These are phyloP conservation scores for Coix lacrymajobi DNA, from an alignment of 176 grass and related monocot genomes.

Conservation along the genomic window DNA sequence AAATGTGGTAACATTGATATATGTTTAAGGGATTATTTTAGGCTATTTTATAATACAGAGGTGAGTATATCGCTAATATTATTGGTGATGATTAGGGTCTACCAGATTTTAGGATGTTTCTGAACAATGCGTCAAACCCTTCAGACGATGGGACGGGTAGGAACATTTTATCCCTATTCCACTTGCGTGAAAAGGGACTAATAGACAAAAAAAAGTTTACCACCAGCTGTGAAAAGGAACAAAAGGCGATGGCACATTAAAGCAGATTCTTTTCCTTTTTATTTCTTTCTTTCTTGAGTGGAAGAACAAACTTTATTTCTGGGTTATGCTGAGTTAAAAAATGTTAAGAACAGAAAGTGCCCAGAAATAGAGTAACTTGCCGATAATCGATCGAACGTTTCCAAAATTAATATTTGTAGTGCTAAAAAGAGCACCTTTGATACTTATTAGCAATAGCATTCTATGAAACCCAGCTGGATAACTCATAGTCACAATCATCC, in stretches of 20 bases:
- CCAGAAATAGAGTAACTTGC: neutral
- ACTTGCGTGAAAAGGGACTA: neutral
- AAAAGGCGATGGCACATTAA: neutral
- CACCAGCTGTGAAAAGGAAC: neutral
- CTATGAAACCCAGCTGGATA: neutral
- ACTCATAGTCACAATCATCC: neutral
- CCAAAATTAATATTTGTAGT: neutral
- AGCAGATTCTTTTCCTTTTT: neutral
- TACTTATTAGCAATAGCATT: neutral
- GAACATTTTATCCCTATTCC: too few relatives aligned
- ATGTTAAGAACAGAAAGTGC: neutral
- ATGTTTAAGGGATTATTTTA: too few relatives aligned
- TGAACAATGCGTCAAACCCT: too few relatives aligned
- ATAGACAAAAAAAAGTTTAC: neutral
- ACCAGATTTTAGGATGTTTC: too few relatives aligned
- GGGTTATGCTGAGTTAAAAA: neutral
- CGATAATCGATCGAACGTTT: neutral
- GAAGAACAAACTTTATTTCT: neutral
- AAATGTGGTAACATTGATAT: too few relatives aligned
- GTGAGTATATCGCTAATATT: too few relatives aligned
- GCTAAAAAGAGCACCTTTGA: neutral
- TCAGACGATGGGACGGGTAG: too few relatives aligned
- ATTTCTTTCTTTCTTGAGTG: neutral
- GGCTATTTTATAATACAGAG: too few relatives aligned
- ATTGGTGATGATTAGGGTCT: too few relatives aligned